Evolutionary conservation across 2,329 filamentous ascomycete species (phyloP).

Genomic region (Microascus cirrosus): DNA sequence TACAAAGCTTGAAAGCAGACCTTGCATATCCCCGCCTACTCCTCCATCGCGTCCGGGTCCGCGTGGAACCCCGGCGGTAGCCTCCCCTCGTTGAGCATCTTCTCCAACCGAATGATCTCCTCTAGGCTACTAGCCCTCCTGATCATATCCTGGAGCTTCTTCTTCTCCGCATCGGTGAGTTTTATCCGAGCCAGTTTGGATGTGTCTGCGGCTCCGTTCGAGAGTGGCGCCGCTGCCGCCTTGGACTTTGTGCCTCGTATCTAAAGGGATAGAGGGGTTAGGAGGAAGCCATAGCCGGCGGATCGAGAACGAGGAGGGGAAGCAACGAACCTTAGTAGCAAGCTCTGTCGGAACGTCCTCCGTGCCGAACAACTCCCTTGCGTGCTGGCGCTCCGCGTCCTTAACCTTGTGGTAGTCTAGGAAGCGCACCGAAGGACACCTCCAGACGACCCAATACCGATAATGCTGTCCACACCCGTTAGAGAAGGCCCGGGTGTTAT

Average conservation of each 20-base stretch:
- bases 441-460: conserved; percentile 83
- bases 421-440: conserved; percentile 74
- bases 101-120: conserved; percentile 84
- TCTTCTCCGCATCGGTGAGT: conserved; percentile 80
- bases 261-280: conserved; percentile 21
- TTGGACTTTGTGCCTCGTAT: conserved; percentile 79
- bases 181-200: conserved; percentile 68
- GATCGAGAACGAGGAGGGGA: not conserved
- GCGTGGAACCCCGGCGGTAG: conserved; percentile 59
- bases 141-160: conserved; percentile 76
- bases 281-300: not conserved
- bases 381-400: conserved; percentile 67
- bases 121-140: conserved; percentile 78
- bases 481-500: not conserved
- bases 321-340: conserved; percentile 50
- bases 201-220: conserved; percentile 14
- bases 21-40: conserved; percentile 24
- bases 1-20: not conserved
- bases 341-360: conserved; percentile 66
- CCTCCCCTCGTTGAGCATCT: conserved; percentile 80
- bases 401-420: conserved; percentile 90
- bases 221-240: conserved; percentile 30
- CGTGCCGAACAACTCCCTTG: conserved; percentile 75
- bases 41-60: conserved; percentile 47
- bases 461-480: conserved; percentile 55